Percentiles rank a stretch among this genome's conserved stretches.
Conservation (phyloP, 441 rosid genomes). For the Populus hybrid region DNA sequence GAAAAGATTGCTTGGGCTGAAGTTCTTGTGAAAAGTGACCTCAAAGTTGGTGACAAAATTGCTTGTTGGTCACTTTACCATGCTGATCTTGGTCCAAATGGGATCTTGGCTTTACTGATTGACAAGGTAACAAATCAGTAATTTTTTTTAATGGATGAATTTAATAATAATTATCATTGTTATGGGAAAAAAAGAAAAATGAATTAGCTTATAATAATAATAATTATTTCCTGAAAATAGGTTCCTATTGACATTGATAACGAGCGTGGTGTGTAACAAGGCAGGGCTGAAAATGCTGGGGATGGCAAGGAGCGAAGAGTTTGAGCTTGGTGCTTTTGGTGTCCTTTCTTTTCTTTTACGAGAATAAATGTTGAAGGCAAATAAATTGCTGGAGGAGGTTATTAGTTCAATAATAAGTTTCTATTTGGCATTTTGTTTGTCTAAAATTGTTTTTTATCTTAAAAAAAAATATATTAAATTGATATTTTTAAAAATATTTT, state of each 20-base stretch:
- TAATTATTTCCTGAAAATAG: not conserved
- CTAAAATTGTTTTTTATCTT: no score
- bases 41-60: not conserved
- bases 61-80: not conserved
- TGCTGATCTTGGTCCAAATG: not conserved
- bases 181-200: no score
- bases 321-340: not conserved
- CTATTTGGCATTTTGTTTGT: no score
- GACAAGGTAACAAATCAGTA: not conserved
- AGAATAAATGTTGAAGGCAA: not conserved
- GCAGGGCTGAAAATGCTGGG: not conserved
- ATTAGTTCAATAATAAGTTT: no score
- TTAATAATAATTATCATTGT: no score
- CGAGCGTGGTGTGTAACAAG: not conserved
- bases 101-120: not conserved
- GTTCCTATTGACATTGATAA: not conserved
- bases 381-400: not conserved
- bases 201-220: not conserved
- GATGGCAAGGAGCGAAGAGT: not conserved
- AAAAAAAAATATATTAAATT: no score
- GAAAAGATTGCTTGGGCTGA: no score
- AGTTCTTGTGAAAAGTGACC: no score
- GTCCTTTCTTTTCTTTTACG: not conserved
- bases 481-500: no score
- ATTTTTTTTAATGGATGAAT: no score